Base-by-base conservation (phyloP, 2,329 filamentous ascomycete genomes). In the Rutstroemia sydowiana region DNA sequence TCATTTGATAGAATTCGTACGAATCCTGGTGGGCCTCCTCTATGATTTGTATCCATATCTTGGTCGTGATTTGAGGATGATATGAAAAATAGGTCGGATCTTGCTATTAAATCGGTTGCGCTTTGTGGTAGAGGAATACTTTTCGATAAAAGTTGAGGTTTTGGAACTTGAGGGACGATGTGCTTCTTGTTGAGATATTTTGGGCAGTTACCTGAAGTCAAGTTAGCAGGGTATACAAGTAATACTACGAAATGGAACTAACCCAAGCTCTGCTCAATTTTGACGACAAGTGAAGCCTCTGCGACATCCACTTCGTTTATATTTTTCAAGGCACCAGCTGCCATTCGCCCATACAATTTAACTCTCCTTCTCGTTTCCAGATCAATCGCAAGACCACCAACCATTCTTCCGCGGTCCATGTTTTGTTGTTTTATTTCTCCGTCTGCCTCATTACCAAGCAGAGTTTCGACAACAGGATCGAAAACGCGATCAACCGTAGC, bases 31-130 rank as follows among this genome's bases (percentile, higher is more conserved):
- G 82, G 75, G 0, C 89, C 89, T 34, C 89, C 89, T 5, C 89
- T 80, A 61, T 88, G 81, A 63, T 95, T 95, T 6, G 84, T 87
- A 66, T 95, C 88, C 88, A 95, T 95, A 50, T 81, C 81, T 13
- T 71, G 66, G 5, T 67, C 63, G 13, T 78, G 75, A 60, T 85
- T 75, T 1, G 77, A 78, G 18, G 81, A 87, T 16, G 87, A 84
- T 36, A 95, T 70, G 69, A 95, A 95, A 66, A 95, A 82, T 59
- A 90, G 73, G 64, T 95, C 89, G 2, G 85, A 78, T 56, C 76
- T 75, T 1, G 66, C 63, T 14, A 95, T 69, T 28, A 93, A 63
- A 7, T 76, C 70, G 0, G 61, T n/a, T 14, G 63, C 65, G 43
- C 45, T 32, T 34, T 58, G 51, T 11, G 58, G 46, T 16, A 66